These are phyloP conservation scores for Debaryomyces sp. DNA, from an alignment of 1,139 yeast genomes.

Conservation along the genomic window DNA sequence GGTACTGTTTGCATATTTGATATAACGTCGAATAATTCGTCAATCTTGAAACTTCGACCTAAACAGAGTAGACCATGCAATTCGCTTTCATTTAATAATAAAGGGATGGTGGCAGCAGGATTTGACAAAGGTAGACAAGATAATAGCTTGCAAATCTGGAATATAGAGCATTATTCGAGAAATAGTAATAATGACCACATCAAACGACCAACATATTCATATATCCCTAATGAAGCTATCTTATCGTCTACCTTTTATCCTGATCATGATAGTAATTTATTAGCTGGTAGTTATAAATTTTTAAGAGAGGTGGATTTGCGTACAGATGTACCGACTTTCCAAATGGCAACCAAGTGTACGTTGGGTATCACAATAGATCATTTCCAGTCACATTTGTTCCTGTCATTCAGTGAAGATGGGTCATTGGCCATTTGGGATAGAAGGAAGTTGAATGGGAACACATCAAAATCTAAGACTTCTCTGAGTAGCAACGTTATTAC, in stretches of 20 bases:
- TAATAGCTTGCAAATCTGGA: constrained; percentile 79
- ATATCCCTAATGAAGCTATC: constrained; percentile 74
- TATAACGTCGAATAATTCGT: constrained; percentile 42
- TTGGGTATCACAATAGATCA: constrained; percentile 73
- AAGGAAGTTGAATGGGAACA: constrained; percentile 51
- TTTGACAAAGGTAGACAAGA: constrained; percentile 82
- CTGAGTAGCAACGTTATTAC: constrained; percentile 28
- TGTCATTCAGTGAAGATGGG: constrained; percentile 83
- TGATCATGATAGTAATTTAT: constrained; percentile 54
- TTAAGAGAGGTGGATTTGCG: constrained; percentile 80
- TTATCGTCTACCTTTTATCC: constrained; percentile 70
- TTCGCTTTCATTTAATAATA: constrained; percentile 66
- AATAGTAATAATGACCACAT: constrained; percentile 45
- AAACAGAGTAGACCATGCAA: constrained; percentile 78
- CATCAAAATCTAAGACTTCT: constrained; percentile 14
- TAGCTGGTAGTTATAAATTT: constrained; percentile 79
- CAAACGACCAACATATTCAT: constrained; percentile 59
- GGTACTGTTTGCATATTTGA: constrained; percentile 72
- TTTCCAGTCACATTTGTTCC: constrained; percentile 61
- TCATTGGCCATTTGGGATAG: constrained; percentile 88
- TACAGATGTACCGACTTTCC: constrained; percentile 67
- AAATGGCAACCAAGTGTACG: constrained; percentile 75
- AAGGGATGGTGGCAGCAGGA: constrained; percentile 74
- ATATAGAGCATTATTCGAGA: constrained; percentile 60
- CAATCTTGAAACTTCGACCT: constrained; percentile 55